Conservation (phyloP, 306 rosid genomes). For the Crotalaria pallida region DNA sequence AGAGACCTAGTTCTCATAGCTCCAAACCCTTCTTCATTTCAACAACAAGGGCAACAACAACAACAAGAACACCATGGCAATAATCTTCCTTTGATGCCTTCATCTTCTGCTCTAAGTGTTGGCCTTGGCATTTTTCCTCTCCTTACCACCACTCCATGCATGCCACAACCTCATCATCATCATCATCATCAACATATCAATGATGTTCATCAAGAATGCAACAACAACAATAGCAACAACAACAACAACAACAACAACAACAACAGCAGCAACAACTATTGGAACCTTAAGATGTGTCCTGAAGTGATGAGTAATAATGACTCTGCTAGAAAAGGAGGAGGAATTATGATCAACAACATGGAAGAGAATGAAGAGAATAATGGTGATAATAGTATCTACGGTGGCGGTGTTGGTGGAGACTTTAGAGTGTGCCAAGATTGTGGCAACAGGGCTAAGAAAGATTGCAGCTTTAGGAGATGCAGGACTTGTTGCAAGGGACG, state of each 20-base stretch:
- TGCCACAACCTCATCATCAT: constrained; percentile 12
- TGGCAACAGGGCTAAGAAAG: constrained; percentile 84
- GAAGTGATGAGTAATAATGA: constrained; percentile 37
- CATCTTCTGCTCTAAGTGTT: constrained; percentile 62
- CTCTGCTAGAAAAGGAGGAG: constrained; percentile 25
- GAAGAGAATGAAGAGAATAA: constrained; percentile 12
- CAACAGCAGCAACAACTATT: not conserved
- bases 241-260: not conserved
- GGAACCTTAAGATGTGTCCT: constrained; percentile 49
- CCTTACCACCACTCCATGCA: constrained; percentile 48
- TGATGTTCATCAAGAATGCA: constrained; percentile 10
- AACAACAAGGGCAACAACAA: constrained; percentile 39
- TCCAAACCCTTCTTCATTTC: constrained; percentile 42
- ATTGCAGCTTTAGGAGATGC: constrained; percentile 54
- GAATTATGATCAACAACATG: constrained; percentile 19
- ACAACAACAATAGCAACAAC: not conserved
- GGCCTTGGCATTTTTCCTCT: constrained; percentile 84
- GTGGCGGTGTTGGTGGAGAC: constrained; percentile 19
- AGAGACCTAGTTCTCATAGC: constrained; percentile 72
- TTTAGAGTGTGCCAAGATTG: constrained; percentile 64
- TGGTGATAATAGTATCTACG: constrained; percentile 14
- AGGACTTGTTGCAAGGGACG: constrained; percentile 85
- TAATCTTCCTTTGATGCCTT: constrained; percentile 40
- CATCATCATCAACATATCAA: not conserved
- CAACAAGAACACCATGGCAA: constrained; percentile 39